Evolutionary conservation across 2,329 filamentous ascomycete species (phyloP).

Genomic region (Tolypocladium tundrense): DNA sequence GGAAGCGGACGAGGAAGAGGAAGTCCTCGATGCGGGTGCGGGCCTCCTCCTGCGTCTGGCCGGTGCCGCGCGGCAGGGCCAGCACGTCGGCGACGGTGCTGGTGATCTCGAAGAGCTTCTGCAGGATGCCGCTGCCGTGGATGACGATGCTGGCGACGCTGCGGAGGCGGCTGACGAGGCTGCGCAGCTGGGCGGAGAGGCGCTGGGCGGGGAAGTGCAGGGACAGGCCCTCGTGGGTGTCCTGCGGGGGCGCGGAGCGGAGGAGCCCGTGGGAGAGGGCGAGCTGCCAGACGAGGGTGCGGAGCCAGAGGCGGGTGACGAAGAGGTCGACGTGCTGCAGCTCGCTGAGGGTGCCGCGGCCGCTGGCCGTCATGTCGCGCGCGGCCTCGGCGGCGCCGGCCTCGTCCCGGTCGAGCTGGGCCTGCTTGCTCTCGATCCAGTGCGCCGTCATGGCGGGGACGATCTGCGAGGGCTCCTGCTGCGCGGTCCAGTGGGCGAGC

Average conservation of each 20-base stretch:
- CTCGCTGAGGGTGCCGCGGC: slow-evolving; percentile 20
- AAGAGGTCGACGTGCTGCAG: slow-evolving; percentile 30
- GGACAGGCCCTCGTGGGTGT: slow-evolving; percentile 25
- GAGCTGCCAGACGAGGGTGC: slow-evolving; percentile 30
- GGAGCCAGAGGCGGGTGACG: slow-evolving; percentile 29
- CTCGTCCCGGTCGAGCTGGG: slow-evolving; percentile 28
- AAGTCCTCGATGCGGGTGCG: slow-evolving; percentile 41
- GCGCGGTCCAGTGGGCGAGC: slow-evolving; percentile 24
- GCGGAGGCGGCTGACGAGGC: slow-evolving; percentile 22
- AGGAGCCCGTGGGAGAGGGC: slow-evolving; percentile 28
- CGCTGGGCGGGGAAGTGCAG: slow-evolving; percentile 28
- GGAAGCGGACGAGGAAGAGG: slow-evolving; percentile 37
- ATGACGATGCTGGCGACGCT: slow-evolving; percentile 36
- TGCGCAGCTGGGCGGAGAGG: slow-evolving; percentile 27
- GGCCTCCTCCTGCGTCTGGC: slow-evolving; percentile 28
- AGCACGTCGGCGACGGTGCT: slow-evolving; percentile 50
- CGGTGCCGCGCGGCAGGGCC: slow-evolving; percentile 33
- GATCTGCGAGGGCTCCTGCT: slow-evolving; percentile 12
- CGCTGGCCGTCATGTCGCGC: slow-evolving; percentile 12
- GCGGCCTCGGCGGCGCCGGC: slow-evolving; percentile 17
- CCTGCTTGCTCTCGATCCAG: slow-evolving; percentile 30
- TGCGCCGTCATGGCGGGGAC: slow-evolving; percentile 19
- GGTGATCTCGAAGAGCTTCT: slow-evolving; percentile 51
- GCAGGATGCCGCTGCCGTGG: slow-evolving; percentile 45
- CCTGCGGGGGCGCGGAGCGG: slow-evolving; percentile 19